Base-by-base conservation (phyloP, 257 asterid genomes). In the Primulina huaijiensis region DNA sequence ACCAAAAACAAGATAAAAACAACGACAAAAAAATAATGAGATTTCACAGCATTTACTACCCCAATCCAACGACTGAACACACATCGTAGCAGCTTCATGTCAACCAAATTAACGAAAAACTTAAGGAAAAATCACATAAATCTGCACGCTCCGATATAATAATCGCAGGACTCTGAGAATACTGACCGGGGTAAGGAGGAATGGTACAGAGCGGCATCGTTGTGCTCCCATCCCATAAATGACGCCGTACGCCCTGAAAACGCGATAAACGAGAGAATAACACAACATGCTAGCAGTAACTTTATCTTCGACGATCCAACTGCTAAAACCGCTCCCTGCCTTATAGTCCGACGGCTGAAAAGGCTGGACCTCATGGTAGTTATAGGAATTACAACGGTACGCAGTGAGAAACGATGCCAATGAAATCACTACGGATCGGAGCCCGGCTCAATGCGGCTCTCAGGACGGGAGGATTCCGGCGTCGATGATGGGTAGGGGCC, bases 281-380 rank as follows among this genome's bases (percentile, higher is more conserved):
- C 30, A 71, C 88, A 80, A 64, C 89, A 87, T 30, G 72, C 60
- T 21, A 89, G 76, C 84, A 89, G 25, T 8, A 89, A 80, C 88
- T 85, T 87, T 37, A 89, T 76, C 88, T 75, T 86, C 72, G 82
- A 81, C 70, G 97, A 86, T 86, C 90, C 87, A 75, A 67, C 78
- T 61, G 89, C 85, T 71, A 71, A 77, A 61, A 81, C 65, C 78
- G 89, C 86, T n/a, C 86, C 95, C 73, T 86, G 92, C 81, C 95
- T 79, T 27, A 82, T 74, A 58, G 82, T 82, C 78, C 97, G 82
- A 12, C 97, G 93, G 84, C 84, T 88, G 83, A 80, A 82, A 16
- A 86, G 88, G 74, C 91, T 66, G 71, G 86, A 67, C 79, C 91
- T 81, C 82, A 74, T 84, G 64, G 33, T 35, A 72, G 50, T 64